These are phyloP conservation scores for Corynascus novoguineensis DNA, from an alignment of 495 filamentous ascomycete species.

Conservation along the genomic window DNA sequence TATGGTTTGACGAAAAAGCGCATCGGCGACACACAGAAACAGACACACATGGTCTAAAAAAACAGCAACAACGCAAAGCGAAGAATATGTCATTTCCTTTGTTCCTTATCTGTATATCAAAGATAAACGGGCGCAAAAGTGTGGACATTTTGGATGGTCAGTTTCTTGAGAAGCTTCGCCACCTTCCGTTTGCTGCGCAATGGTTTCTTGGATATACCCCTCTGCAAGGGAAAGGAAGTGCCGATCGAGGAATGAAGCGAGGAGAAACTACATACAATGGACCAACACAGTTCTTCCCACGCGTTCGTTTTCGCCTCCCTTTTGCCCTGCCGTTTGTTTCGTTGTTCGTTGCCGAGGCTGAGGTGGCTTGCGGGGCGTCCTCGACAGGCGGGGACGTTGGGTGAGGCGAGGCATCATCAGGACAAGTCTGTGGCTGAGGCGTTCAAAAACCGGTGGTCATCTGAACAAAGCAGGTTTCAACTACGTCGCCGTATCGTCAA, in stretches of 20 bases:
- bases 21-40: background rate
- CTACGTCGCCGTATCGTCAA: too few relatives aligned
- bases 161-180: background rate
- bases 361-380: conserved; percentile 1
- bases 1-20: conserved; percentile 11
- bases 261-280: background rate
- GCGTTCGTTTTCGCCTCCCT: background rate
- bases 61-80: background rate
- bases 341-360: background rate
- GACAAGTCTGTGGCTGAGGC: too few relatives aligned
- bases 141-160: background rate
- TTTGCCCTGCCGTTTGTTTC: background rate
- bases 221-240: background rate
- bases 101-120: too few relatives aligned
- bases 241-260: background rate
- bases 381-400: background rate
- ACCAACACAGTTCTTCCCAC: background rate
- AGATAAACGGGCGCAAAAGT: conserved; percentile 14
- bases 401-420: background rate
- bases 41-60: background rate
- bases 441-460: too few relatives aligned
- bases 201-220: background rate
- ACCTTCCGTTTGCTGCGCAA: background rate
- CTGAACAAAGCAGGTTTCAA: too few relatives aligned
- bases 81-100: conserved; percentile 4